Evolutionary conservation across 179 eudicot genomes (phyloP), one percentile per base, ranked within the genome.

Genomic region (Gypsophila paniculata): DNA sequence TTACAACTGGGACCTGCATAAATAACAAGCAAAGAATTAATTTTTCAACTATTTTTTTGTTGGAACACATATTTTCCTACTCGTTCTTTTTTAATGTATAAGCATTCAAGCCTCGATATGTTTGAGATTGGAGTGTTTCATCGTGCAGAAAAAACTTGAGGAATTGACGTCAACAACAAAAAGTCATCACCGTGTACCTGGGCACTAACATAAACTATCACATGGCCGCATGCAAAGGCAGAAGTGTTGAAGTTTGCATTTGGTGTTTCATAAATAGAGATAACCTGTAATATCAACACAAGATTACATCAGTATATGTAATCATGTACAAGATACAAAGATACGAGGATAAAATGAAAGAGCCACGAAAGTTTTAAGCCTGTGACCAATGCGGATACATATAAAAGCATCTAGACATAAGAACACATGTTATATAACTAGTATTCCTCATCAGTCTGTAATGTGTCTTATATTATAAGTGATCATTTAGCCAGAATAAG

Each of bases 181-280:
- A 53, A 34, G 25, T n/a, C 69, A 58, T 39, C 23, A 61, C 46
- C 60, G 38, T 21, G 70, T 80, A 91, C 97, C 99, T 90, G 85
- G 69, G 95, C 77, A 59, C 95, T 86, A 72, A 92, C 83, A 71
- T 80, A 72, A 70, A 87, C 89, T 71, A 86, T 74, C 58, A 92
- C 95, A 75, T 83, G 93, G 14, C 83, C 88, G 77, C 82, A 86
- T 36, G 95, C 91, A 80, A 86, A 95, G 60, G 81, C 77, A 42
- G 84, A 69, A 55, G 78, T 75, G 69, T 71, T 72, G 63, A 70
- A 74, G 70, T 84, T 80, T 68, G 78, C 75, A 66, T 65, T 77
- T 44, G 89, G 74, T 15, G 82, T 84, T 61, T 80, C 82, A 74
- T 79, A 88, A 55, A 65, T 70, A 65, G 86, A 75, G 72, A 90